A percentile compares a stretch with the other conserved stretches of the same genome.
phyloP scores from a whole-genome alignment of 2,329 filamentous ascomycete genomes.

The Diaporthe humulicola region DNA sequence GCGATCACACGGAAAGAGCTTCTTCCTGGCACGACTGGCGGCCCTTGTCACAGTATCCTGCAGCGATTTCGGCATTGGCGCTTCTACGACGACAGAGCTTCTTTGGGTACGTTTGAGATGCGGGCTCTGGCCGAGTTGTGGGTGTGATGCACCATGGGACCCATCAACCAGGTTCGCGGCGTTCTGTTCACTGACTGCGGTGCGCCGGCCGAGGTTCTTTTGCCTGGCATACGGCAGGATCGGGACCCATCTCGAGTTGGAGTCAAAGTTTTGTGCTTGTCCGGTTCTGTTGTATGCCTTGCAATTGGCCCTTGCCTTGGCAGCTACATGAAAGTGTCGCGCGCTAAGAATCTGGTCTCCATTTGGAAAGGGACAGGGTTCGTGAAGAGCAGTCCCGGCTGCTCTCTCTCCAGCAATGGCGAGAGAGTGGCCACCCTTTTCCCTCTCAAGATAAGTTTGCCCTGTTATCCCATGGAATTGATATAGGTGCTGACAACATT shows the following conservation, averaged over 20 bases:
- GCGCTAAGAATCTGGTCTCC: conserved; percentile 41
- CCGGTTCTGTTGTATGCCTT: conserved; percentile 58
- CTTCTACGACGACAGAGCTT: conserved; percentile 44
- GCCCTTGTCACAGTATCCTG: conserved; percentile 43
- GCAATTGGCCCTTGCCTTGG: conserved; percentile 43
- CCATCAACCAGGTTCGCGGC: background rate
- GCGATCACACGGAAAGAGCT: conserved; percentile 83
- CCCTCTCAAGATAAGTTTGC: conserved; percentile 63
- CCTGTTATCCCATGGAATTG: conserved; percentile 22
- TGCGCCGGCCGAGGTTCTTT: conserved; percentile 28
- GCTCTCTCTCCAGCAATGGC: conserved; percentile 65
- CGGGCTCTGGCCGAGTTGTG: conserved; percentile 25
- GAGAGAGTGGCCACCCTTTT: conserved; percentile 61
- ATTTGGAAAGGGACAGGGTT: conserved; percentile 54
- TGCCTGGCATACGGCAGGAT: conserved; percentile 38
- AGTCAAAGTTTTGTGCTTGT: conserved; percentile 96
- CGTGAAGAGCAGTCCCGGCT: conserved; percentile 59
- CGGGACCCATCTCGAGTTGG: conserved; percentile 93
- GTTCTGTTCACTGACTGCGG: conserved; percentile 14
- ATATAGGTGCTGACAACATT: conserved; percentile 45
- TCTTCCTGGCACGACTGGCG: conserved; percentile 44
- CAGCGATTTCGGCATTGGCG: conserved; percentile 47
- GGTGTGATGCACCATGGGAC: conserved; percentile 32
- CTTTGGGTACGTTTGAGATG: conserved; percentile 35
- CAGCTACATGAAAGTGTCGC: conserved; percentile 12